Evolutionary conservation across 2,329 filamentous ascomycete species (phyloP).

Genomic region (Colletotrichum sp.): DNA sequence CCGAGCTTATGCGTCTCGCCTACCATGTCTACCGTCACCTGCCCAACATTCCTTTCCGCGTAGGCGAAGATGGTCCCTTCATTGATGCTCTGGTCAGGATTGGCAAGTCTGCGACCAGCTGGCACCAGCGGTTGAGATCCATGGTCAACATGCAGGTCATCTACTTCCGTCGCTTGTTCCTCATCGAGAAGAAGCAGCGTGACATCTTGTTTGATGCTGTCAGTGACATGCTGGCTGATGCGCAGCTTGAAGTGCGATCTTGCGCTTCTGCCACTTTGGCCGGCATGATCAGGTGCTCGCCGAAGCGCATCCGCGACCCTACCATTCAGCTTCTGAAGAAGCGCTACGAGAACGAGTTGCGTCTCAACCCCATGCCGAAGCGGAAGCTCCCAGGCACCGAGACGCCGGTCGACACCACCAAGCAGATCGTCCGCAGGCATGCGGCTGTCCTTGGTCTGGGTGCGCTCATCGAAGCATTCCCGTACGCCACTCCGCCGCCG

Average conservation of each 20-base stretch:
- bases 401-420: slow-evolving; percentile 73
- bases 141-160: slow-evolving; percentile 99
- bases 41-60: slow-evolving; percentile 91
- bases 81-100: slow-evolving; percentile 87
- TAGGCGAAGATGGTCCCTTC: slow-evolving; percentile 84
- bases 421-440: slow-evolving; percentile 81
- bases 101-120: slow-evolving; percentile 81
- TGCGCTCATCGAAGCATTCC: slow-evolving; percentile 92
- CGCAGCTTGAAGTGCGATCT: slow-evolving; percentile 91
- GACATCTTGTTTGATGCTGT: slow-evolving; percentile 87
- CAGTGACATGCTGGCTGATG: slow-evolving; percentile 91
- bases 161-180: slow-evolving; percentile 94
- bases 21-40: slow-evolving; percentile 98
- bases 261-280: slow-evolving; percentile 92
- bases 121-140: slow-evolving; percentile 94
- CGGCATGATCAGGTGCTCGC: slow-evolving; percentile 98
- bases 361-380: slow-evolving; percentile 87
- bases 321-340: slow-evolving; percentile 78
- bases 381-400: slow-evolving; percentile 66
- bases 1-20: slow-evolving; percentile 89
- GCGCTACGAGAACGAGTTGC: slow-evolving; percentile 80
- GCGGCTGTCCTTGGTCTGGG: slow-evolving; percentile 92
- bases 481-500: slow-evolving; percentile 91
- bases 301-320: slow-evolving; percentile 75
- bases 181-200: slow-evolving; percentile 77